Conservation (phyloP, 345 rosid species). For the Streptanthus diversifolius region DNA sequence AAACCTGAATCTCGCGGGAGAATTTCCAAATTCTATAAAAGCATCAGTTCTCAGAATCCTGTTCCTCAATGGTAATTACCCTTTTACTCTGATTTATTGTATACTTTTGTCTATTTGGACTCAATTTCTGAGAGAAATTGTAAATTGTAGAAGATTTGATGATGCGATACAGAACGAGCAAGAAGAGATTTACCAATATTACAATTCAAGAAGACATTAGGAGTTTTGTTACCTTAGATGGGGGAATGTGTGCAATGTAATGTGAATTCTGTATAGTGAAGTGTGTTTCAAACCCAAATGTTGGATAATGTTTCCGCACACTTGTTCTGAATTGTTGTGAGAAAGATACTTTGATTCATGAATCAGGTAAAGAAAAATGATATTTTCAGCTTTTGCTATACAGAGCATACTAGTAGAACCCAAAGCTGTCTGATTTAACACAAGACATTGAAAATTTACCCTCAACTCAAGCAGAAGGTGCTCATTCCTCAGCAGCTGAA, state of each 20-base stretch:
- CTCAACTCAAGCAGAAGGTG: slow-evolving; percentile 42
- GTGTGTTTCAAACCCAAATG: not conserved
- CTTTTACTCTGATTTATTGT: not conserved
- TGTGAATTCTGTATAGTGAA: not conserved
- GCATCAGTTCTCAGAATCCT: slow-evolving; percentile 30
- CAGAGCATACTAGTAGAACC: not conserved
- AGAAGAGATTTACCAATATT: not conserved
- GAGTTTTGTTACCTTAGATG: not conserved
- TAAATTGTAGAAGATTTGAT: not conserved
- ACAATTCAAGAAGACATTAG: not conserved
- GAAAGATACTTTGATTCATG: not conserved
- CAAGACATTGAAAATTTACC: not conserved
- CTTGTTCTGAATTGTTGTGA: not conserved
- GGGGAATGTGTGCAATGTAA: not conserved
- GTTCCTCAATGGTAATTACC: slow-evolving; percentile 27
- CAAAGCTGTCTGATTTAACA: not conserved
- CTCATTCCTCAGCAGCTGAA: slow-evolving; percentile 29
- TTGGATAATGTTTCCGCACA: not conserved
- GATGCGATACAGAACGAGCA: not conserved
- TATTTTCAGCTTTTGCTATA: not conserved
- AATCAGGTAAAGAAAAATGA: not conserved
- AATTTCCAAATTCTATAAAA: slow-evolving; percentile 51
- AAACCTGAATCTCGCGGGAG: slow-evolving; percentile 52
- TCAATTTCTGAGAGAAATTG: not conserved
- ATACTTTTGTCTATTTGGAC: not conserved